Conservation (phyloP, 306 rosid genomes). For the Begonia peltatifolia region DNA sequence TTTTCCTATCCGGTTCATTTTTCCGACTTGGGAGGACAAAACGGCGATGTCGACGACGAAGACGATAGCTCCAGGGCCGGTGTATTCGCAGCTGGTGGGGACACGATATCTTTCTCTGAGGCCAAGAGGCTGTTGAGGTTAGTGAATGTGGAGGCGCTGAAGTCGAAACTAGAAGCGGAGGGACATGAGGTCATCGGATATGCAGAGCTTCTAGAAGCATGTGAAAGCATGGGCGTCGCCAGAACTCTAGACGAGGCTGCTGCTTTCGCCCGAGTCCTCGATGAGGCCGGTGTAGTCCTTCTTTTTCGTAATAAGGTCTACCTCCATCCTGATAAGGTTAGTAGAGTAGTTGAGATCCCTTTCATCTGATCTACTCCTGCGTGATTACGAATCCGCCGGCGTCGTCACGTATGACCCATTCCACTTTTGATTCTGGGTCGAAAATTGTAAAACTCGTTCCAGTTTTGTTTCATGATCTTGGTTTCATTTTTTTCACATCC, state of each 20-base stretch:
- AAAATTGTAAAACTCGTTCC: neutral
- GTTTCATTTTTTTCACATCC: neutral
- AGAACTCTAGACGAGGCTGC: constrained; percentile 58
- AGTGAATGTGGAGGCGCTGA: constrained; percentile 75
- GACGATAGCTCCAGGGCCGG: neutral
- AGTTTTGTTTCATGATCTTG: too few relatives aligned
- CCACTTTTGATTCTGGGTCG: too few relatives aligned
- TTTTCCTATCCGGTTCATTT: constrained; percentile 4
- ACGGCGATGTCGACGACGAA: neutral
- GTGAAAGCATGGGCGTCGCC: constrained; percentile 68
- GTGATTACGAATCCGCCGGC: too few relatives aligned
- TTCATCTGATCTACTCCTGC: neutral
- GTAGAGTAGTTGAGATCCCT: neutral
- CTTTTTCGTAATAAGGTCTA: constrained; percentile 86
- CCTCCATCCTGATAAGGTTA: constrained; percentile 87
- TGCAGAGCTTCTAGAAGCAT: constrained; percentile 55
- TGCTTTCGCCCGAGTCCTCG: constrained; percentile 63
- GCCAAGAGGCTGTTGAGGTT: constrained; percentile 84
- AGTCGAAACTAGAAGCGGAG: constrained; percentile 52
- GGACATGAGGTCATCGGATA: constrained; percentile 60
- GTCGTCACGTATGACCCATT: too few relatives aligned
- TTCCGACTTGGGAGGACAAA: neutral
- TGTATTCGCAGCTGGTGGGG: constrained; percentile 14
- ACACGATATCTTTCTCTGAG: constrained; percentile 40
- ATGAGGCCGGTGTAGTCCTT: constrained; percentile 84